phyloP scores from a whole-genome alignment of 176 grass and related monocot genomes.

The Urochloa ruziziensis region DNA sequence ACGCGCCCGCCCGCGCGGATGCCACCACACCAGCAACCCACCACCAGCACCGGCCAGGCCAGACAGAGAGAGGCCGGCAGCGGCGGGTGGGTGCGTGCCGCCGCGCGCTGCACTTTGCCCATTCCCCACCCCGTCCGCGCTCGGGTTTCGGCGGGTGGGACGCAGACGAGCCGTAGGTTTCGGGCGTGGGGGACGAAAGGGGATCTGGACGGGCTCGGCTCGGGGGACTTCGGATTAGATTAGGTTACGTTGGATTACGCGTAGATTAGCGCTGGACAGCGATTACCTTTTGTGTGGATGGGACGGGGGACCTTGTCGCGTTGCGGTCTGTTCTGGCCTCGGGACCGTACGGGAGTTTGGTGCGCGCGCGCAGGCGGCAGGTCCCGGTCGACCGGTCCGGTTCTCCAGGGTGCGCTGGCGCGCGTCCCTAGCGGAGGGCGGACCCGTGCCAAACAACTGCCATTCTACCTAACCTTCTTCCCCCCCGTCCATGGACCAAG shows the following conservation, averaged over 20 bases:
- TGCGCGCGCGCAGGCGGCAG: neutral
- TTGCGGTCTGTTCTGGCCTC: slow-evolving; percentile 30
- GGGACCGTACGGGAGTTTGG: slow-evolving; percentile 21
- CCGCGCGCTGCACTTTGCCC: neutral
- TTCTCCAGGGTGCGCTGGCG: neutral
- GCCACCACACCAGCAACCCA: neutral
- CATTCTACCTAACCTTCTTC: neutral
- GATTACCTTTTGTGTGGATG: slow-evolving; percentile 1
- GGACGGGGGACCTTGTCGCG: slow-evolving; percentile 19
- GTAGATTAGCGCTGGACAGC: neutral
- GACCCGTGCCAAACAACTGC: neutral
- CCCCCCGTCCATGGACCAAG: neutral
- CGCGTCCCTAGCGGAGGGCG: neutral
- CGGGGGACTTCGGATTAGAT: neutral
- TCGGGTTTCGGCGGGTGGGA: no score
- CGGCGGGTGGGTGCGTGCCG: neutral
- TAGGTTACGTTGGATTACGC: neutral
- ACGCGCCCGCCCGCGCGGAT: neutral
- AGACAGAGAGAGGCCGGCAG: neutral
- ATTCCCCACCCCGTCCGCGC: no score
- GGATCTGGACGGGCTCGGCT: neutral
- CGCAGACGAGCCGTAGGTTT: neutral
- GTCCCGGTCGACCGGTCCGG: neutral
- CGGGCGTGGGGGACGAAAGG: neutral
- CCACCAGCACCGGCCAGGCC: neutral